Base-by-base conservation (phyloP, 1,284 basidiomycete species). In the Coniferiporia sulphurascens region DNA sequence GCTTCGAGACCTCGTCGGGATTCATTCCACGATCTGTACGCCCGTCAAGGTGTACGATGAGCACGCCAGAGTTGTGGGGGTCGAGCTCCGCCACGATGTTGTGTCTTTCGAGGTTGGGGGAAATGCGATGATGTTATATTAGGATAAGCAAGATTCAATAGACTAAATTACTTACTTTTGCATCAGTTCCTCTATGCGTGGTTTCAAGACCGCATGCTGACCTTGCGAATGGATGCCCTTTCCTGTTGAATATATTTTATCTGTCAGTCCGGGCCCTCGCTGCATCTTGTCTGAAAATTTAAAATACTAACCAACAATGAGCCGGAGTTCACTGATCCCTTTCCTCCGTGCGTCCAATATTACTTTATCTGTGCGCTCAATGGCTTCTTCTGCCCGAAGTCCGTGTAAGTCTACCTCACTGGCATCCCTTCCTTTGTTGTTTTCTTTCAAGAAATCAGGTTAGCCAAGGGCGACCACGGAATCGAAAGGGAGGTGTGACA, bases 331-430 rank as follows among this genome's bases (percentile, higher is more conserved):
- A 4, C 76, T 67, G 59, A 88, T 81, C 0, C 91, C 89, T 48
- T 82, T 75, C 21, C 71, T 71, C 64, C 87, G 88, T 3, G 87
- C 92, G 48, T 84, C 75, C 64, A 83, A 73, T 27, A 96, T 83
- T 9, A 88, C 86, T 48, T 75, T 68, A 62, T 95, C 91, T 1
- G 83, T 85, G 58, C 79, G 79, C 49, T 79, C 76, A 52, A 94
- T 83, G n/a, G 93, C 91, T 73, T 99, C 96, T 67, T 94, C 93
- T 53, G 96, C 94, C 71, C 93, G 97, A 6, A 99, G 76, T 0
- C 93, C 94, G 69, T 96, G 93, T 45, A 99, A 76, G 72, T 99
- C 91, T 50, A 97, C 78, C 68, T 93, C 90, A 1, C 86, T 89
- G 0, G 79, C 79, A 54, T 82, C 73, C 59, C 86, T 86, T 60